Conservation (phyloP, 768 basidiomycete genomes). For the Candolleomyces aberdarensis region DNA sequence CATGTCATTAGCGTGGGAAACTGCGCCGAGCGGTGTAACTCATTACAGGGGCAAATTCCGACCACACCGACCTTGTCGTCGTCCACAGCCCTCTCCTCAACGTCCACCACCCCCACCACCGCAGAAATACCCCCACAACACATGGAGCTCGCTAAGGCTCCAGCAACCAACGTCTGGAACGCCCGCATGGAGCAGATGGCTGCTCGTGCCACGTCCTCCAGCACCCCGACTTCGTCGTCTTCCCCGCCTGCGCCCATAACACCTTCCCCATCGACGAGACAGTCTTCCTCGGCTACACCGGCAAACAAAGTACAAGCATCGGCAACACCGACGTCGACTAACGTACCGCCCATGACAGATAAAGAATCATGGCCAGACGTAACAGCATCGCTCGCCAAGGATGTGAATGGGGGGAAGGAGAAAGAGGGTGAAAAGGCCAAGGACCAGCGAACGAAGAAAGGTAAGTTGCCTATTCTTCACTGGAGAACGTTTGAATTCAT, state of each 20-base stretch:
- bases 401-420: constrained; percentile 10
- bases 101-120: constrained; percentile 9
- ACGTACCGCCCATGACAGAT: constrained; percentile 16
- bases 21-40: too few species aligned
- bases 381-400: constrained; percentile 11
- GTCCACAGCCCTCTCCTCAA: constrained; percentile 10
- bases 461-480: constrained; percentile 17
- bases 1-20: too few species aligned
- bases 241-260: constrained; percentile 8
- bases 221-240: not conserved
- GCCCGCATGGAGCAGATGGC: constrained; percentile 23
- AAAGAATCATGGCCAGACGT: constrained; percentile 34
- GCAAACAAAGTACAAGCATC: not conserved
- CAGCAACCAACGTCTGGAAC: constrained; percentile 22
- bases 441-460: constrained; percentile 18
- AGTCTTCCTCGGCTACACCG: not conserved
- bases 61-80: not conserved
- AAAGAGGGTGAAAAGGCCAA: not conserved
- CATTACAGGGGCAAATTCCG: too few species aligned
- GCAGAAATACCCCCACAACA: not conserved
- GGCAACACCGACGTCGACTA: constrained; percentile 10
- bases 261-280: constrained; percentile 1
- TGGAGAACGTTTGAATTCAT: not conserved
- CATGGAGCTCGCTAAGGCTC: constrained; percentile 9
- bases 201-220: constrained; percentile 15